Percentiles rank a stretch among this genome's conserved stretches.
Evolutionary conservation across 257 asterid species (phyloP).

Genomic region (Fraxinus excelsior): DNA sequence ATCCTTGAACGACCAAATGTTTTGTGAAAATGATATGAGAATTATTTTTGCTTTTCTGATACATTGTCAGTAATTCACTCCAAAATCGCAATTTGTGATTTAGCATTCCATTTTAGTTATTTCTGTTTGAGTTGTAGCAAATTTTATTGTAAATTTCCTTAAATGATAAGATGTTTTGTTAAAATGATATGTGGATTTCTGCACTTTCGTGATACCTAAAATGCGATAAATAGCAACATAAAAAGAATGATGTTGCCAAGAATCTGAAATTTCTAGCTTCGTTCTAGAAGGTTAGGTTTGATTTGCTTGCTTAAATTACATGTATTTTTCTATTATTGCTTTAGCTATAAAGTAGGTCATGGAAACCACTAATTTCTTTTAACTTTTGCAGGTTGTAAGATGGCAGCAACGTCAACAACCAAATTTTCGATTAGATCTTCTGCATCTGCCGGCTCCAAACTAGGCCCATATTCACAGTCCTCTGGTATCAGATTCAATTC

Average conservation of each 20-base stretch:
- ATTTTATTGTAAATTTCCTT: not conserved
- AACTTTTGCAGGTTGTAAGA: slow-evolving; percentile 48
- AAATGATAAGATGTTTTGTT: not conserved
- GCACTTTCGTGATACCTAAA: not conserved
- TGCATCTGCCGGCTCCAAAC: slow-evolving; percentile 44
- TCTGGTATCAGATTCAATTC: slow-evolving; percentile 45
- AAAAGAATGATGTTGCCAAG: not conserved
- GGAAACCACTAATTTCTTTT: not conserved
- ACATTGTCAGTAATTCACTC: not conserved
- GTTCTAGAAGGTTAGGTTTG: not conserved
- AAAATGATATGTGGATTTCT: no score
- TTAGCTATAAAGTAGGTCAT: not conserved
- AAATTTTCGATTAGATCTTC: slow-evolving; percentile 55
- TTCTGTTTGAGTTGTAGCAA: not conserved
- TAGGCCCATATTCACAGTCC: slow-evolving; percentile 37
- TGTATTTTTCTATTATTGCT: not conserved
- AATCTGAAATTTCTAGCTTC: not conserved
- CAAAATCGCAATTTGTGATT: not conserved
- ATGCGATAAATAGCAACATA: not conserved
- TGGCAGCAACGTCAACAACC: slow-evolving; percentile 79
- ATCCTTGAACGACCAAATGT: no score
- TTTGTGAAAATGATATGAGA: not conserved
- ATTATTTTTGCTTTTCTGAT: not conserved
- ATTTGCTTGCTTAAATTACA: not conserved
- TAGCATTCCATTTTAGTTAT: not conserved